A percentile compares a stretch with the other conserved stretches of the same genome.
These are phyloP conservation scores for Candida sithepensis DNA, from an alignment of 805 yeast genomes.

Conservation along the genomic window DNA sequence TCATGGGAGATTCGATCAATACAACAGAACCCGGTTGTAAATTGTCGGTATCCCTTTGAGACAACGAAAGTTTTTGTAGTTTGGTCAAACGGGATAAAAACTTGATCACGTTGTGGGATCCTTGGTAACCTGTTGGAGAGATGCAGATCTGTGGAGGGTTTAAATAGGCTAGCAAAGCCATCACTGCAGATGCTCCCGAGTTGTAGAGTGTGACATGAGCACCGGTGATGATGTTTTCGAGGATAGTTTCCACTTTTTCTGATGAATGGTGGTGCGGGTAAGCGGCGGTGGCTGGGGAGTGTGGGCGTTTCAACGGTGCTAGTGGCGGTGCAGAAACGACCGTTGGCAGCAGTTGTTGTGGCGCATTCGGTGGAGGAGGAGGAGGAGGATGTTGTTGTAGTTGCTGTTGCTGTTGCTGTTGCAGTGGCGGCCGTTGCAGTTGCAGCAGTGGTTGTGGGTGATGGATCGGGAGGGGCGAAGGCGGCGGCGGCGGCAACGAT, in stretches of 20 bases:
- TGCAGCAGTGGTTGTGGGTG: no score
- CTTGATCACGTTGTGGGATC: constrained; percentile 46
- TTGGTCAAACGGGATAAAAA: constrained; percentile 42
- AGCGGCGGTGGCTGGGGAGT: constrained; percentile 27
- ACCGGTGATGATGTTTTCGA: constrained; percentile 42
- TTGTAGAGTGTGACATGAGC: constrained; percentile 45
- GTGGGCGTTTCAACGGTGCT: constrained; percentile 11
- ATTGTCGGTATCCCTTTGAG: constrained; percentile 32
- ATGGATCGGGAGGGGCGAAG: constrained; percentile 6
- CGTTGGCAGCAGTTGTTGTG: not conserved
- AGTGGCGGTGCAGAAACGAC: not conserved
- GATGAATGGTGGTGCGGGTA: constrained; percentile 43
- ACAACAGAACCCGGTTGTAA: constrained; percentile 42
- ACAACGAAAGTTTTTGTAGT: constrained; percentile 33
- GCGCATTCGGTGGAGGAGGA: no score
- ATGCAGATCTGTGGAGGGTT: constrained; percentile 44
- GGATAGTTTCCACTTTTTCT: constrained; percentile 45
- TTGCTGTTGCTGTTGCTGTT: not conserved
- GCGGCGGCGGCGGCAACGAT: not conserved
- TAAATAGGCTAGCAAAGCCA: constrained; percentile 43
- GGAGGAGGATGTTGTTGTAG: not conserved
- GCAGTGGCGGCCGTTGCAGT: not conserved
- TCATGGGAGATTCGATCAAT: constrained; percentile 52
- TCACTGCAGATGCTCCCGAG: constrained; percentile 50
- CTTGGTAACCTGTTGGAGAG: constrained; percentile 48